Conservation (phyloP, 768 basidiomycete species). For the Pisolithus marmoratus region DNA sequence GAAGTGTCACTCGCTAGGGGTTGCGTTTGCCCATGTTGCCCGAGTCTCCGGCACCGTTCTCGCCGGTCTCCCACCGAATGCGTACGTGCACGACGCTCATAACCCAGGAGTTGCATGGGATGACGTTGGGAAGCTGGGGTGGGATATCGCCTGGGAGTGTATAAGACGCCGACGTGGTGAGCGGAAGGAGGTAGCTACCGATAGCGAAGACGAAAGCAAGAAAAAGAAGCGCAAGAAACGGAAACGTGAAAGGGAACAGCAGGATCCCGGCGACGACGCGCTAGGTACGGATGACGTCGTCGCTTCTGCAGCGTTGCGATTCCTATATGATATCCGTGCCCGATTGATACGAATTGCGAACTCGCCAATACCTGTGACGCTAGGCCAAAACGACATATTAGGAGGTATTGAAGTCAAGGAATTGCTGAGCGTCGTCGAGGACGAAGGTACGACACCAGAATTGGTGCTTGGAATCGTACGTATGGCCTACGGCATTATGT, state of each 20-base stretch:
- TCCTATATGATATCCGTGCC: constrained; percentile 38
- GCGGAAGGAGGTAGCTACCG: not conserved
- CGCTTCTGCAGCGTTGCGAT: constrained; percentile 38
- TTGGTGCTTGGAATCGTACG: constrained; percentile 47
- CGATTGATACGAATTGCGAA: constrained; percentile 12
- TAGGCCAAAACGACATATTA: constrained; percentile 24
- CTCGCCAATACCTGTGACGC: constrained; percentile 43
- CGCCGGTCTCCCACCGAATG: constrained; percentile 44
- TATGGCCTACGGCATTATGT: not conserved
- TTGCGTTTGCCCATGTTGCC: constrained; percentile 40
- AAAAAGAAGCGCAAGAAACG: constrained; percentile 28
- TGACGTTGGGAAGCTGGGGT: constrained; percentile 25
- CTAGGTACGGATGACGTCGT: constrained; percentile 25
- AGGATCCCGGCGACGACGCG: not conserved
- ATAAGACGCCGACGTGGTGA: not conserved
- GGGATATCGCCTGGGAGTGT: constrained; percentile 18
- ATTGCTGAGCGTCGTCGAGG: constrained; percentile 24
- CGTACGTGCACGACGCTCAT: constrained; percentile 25
- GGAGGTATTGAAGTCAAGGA: constrained; percentile 12
- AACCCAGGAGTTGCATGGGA: constrained; percentile 11
- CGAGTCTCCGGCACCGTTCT: constrained; percentile 44
- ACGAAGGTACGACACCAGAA: constrained; percentile 35
- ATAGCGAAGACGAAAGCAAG: constrained; percentile 16
- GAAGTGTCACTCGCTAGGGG: constrained; percentile 16
- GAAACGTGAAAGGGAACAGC: constrained; percentile 13